Evolutionary conservation across 2,329 filamentous ascomycete genomes (phyloP).

Genomic region (Daldinia sp.): DNA sequence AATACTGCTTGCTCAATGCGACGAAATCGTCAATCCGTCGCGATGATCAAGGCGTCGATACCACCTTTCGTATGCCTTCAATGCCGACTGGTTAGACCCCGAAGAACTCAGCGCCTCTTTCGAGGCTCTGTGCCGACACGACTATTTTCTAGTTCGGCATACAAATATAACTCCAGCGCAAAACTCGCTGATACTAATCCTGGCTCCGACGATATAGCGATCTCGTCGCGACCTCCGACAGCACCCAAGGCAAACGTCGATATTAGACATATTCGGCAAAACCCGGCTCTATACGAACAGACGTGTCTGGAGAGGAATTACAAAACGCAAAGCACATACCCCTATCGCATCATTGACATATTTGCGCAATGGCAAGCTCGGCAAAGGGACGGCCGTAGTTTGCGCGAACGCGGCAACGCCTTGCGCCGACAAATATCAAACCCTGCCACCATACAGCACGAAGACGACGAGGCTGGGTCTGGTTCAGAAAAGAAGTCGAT

Average conservation of each 20-base stretch:
- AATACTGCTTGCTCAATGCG: not conserved
- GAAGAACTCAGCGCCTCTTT: constrained; percentile 32
- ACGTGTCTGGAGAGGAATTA: constrained; percentile 92
- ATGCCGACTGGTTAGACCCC: constrained; percentile 39
- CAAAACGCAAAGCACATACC: constrained; percentile 61
- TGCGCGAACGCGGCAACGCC: constrained; percentile 73
- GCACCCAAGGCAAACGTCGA: constrained; percentile 84
- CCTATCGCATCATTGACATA: constrained; percentile 63
- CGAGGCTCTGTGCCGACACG: constrained; percentile 28
- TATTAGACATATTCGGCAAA: constrained; percentile 88
- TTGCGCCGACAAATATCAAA: constrained; percentile 66
- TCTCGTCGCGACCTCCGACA: constrained; percentile 65
- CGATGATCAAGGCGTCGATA: constrained; percentile 38
- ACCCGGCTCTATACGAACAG: constrained; percentile 79
- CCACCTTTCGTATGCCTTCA: constrained; percentile 40
- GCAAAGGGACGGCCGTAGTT: constrained; percentile 65
- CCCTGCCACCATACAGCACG: constrained; percentile 55
- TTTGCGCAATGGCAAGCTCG: constrained; percentile 67
- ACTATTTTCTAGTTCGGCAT: constrained; percentile 28
- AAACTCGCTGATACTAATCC: not conserved
- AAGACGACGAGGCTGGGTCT: constrained; percentile 55
- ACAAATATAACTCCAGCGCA: constrained; percentile 21
- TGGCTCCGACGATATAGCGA: constrained; percentile 21
- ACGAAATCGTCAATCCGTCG: not conserved
- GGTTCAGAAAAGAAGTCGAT: no score